Evolutionary conservation across 495 filamentous ascomycete species (phyloP), one percentile per base, ranked within the genome.

Genomic region (Neurospora tetraspora): DNA sequence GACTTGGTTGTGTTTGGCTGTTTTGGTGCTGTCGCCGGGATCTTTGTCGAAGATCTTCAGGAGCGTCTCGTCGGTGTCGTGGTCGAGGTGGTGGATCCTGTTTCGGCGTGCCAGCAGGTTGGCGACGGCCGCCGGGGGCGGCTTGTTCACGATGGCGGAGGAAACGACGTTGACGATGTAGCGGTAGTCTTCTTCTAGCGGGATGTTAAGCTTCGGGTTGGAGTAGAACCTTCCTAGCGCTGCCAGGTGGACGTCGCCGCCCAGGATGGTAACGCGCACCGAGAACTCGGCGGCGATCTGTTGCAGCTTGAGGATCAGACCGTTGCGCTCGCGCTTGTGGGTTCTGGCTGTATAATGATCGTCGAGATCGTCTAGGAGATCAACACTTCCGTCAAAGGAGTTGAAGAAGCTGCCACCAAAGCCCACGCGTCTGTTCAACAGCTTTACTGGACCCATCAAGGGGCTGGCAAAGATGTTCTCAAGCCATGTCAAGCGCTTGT

Each of bases 211-310:
- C 75, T 91, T 91, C 2, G 92, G 90, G 75, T 94, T 96, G 2
- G 93, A 94, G 80, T 94, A 97, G 85, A 99, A 98, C 75, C 96
- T 93, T 3, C 96, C 96, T 37, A 98, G 87, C 1, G 94, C 96
- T 6, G 91, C 94, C 12, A 99, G 85, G 81, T 98, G 94, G 16
- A 98, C 96, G 82, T 99, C 96, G 70, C 96, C 96, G 43, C 93
- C 87, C 8, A 98, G 87, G 76, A 98, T 96, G 20, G 92, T 93
- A 71, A 96, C 87, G 39, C 95, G 93, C 31, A 94, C 85, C 14
- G 88, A 91, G 83, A 92, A 89, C 73, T 89, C 84, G 68, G 89
- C 86, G 42, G 91, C 87, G 43, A 97, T 81, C 27, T 84, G 82
- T 78, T 98, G 94, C 31, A 97, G 87, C 34, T 91, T 88, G 59